Percentiles rank a stretch among this genome's conserved stretches.
Conservation (phyloP, 2,329 filamentous ascomycete genomes). For the Chrysoporthe austroafricana region DNA sequence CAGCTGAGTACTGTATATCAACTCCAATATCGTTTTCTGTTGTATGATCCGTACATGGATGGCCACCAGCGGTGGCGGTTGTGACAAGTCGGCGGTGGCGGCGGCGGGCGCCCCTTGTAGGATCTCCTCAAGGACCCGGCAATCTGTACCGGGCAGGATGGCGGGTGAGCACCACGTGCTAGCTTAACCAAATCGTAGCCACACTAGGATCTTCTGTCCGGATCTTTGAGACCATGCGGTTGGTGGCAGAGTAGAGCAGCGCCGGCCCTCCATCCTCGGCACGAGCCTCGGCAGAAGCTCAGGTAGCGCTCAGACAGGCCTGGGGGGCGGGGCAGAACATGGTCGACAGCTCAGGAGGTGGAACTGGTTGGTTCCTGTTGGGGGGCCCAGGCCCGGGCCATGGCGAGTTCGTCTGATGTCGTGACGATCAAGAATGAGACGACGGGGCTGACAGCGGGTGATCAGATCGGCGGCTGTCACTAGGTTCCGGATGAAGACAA, state of each 20-base stretch:
- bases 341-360: not conserved
- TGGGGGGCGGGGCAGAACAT: not conserved
- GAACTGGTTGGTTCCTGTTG: not conserved
- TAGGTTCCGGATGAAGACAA: not conserved
- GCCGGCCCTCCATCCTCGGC: not conserved
- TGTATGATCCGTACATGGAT: not conserved
- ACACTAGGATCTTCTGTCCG: not conserved
- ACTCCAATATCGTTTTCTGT: not conserved
- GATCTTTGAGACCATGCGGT: not conserved
- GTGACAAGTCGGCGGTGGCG: not conserved
- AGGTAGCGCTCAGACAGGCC: not conserved
- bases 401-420: slow-evolving; percentile 1
- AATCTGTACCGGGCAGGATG: not conserved
- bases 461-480: not conserved
- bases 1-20: not conserved
- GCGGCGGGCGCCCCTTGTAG: not conserved
- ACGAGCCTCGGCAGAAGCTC: not conserved
- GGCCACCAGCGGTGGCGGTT: not conserved
- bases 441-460: not conserved
- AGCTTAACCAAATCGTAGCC: not conserved
- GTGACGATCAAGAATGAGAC: not conserved
- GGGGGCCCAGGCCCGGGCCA: not conserved
- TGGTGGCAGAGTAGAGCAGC: not conserved
- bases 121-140: not conserved
- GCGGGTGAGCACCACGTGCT: not conserved